phyloP scores from a whole-genome alignment of 208 protist species.

The Trypanosoma boissoni region DNA sequence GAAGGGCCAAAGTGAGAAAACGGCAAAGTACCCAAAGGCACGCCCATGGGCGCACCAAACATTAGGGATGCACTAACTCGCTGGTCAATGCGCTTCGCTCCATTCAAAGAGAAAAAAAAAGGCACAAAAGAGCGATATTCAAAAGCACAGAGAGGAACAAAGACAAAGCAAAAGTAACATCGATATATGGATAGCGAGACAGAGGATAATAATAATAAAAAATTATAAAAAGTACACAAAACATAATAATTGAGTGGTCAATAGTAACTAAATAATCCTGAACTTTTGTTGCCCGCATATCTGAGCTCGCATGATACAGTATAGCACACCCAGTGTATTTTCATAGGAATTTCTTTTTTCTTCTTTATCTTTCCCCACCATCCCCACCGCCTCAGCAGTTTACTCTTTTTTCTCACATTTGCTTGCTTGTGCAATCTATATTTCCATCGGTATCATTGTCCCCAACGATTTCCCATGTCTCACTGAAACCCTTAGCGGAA shows the following conservation, averaged over 20 bases:
- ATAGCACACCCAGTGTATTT: too few relatives aligned
- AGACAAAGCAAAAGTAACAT: background rate
- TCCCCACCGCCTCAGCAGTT: background rate
- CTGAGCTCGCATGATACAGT: too few relatives aligned
- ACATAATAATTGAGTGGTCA: background rate
- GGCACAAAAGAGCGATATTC: background rate
- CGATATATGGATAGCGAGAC: background rate
- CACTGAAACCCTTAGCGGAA: constrained; percentile 39
- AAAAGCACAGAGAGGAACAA: constrained; percentile 3
- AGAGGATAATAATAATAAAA: background rate
- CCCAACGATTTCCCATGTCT: constrained; percentile 51
- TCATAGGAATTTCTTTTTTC: constrained; percentile 9
- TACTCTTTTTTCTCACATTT: too few relatives aligned
- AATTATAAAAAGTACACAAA: constrained; percentile 1
- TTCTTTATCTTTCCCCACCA: background rate
- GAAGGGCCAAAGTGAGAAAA: too few relatives aligned
- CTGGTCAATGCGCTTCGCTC: too few relatives aligned
- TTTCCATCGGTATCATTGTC: constrained; percentile 25
- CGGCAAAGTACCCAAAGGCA: too few relatives aligned
- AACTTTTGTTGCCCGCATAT: too few relatives aligned
- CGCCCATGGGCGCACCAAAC: too few relatives aligned
- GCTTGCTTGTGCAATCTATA: too few relatives aligned
- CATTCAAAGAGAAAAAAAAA: too few relatives aligned
- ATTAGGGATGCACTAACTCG: too few relatives aligned
- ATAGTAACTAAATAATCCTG: background rate